phyloP scores from a whole-genome alignment of 2,329 filamentous ascomycete genomes.

The Laburnicola sp. region DNA sequence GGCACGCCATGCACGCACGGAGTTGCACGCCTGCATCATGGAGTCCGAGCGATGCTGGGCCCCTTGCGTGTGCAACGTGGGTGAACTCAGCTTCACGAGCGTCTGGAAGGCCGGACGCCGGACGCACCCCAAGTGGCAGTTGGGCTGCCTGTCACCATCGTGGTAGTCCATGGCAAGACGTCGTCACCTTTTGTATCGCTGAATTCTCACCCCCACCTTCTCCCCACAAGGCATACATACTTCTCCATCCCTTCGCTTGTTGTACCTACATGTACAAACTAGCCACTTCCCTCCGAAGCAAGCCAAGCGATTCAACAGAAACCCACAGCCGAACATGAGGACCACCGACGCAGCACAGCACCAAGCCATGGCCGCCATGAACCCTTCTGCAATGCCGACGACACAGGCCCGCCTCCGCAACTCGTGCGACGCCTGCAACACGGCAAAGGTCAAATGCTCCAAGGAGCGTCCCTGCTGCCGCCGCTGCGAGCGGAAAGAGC shows the following conservation, averaged over 20 bases:
- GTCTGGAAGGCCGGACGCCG: neutral
- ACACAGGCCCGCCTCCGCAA: constrained; percentile 7
- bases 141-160: neutral
- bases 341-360: neutral
- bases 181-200: neutral
- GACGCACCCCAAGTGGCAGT: neutral
- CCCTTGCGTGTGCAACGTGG: neutral
- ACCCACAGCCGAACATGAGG: neutral
- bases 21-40: neutral
- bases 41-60: neutral
- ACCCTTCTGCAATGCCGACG: neutral
- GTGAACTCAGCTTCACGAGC: neutral
- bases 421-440: constrained; percentile 10
- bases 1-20: neutral
- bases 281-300: neutral
- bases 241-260: neutral
- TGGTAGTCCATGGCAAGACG: neutral
- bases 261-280: neutral
- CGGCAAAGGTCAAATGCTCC: constrained; percentile 10
- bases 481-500: constrained; percentile 1
- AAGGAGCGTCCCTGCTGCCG: constrained; percentile 6
- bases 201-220: neutral
- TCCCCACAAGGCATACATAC: neutral
- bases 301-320: neutral
- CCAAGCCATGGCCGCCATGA: neutral